A percentile compares a stretch with the other conserved stretches of the same genome.
Conservation (phyloP, 306 rosid species). For the Cyamopsis tetragonoloba region DNA sequence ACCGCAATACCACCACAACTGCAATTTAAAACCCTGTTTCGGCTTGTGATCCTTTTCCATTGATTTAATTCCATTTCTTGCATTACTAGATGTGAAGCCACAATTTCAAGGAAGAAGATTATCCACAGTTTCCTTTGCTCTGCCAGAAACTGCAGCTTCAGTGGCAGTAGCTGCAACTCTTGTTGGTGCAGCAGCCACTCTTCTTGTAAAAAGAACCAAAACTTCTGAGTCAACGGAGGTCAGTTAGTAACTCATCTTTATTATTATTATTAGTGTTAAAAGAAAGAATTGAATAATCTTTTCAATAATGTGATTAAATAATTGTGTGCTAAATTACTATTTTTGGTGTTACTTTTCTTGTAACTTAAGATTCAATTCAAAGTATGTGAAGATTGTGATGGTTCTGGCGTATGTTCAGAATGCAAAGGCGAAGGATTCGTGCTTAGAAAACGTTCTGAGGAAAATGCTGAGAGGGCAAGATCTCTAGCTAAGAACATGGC, state of each 20-base stretch:
- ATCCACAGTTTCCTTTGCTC: constrained; percentile 40
- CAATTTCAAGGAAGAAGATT: constrained; percentile 54
- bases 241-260: constrained; percentile 31
- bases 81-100: constrained; percentile 43
- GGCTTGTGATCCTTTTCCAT: background rate
- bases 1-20: too few relatives aligned
- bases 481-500: constrained; percentile 65
- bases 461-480: constrained; percentile 75
- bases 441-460: constrained; percentile 68
- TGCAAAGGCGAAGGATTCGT: constrained; percentile 97
- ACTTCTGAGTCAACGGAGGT: constrained; percentile 56
- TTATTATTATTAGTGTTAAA: background rate
- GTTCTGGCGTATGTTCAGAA: constrained; percentile 88
- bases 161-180: constrained; percentile 74
- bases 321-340: background rate
- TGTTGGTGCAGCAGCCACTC: constrained; percentile 79
- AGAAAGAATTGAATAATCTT: background rate
- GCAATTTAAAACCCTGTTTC: background rate
- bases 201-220: constrained; percentile 66
- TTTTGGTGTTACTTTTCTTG: constrained; percentile 10
- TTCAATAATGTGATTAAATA: background rate
- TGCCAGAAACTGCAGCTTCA: constrained; percentile 88
- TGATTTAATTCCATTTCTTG: background rate
- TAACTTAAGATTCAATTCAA: constrained; percentile 51
- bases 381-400: constrained; percentile 67